phyloP scores from a whole-genome alignment of 1,139 yeast species.

The Candida tetrigidarum region DNA sequence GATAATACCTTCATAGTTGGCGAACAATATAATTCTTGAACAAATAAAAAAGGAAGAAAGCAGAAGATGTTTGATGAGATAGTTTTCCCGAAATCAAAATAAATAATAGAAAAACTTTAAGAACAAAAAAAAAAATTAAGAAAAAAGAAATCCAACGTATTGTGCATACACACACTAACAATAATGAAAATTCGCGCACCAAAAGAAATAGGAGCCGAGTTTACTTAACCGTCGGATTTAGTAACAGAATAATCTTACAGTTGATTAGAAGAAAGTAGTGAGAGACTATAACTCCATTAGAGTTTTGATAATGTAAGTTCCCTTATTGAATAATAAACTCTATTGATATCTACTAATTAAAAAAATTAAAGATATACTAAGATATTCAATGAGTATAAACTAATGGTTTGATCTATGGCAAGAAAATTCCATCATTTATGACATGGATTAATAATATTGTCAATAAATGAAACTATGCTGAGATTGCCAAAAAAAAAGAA shows the following conservation, averaged over 20 bases:
- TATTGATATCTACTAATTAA: constrained; percentile 15
- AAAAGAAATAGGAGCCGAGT: background rate
- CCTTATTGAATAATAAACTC: constrained; percentile 21
- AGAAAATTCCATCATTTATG: constrained; percentile 51
- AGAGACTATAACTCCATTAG: too few relatives aligned
- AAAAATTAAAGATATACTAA: constrained; percentile 12
- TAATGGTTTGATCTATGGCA: constrained; percentile 37
- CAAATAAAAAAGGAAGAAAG: background rate
- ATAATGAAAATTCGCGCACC: constrained; percentile 2
- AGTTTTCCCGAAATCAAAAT: constrained; percentile 3
- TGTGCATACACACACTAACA: too few relatives aligned
- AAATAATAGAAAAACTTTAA: too few relatives aligned
- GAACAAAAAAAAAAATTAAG: background rate
- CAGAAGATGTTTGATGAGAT: background rate
- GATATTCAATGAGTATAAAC: constrained; percentile 19
- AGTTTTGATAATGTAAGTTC: constrained; percentile 16
- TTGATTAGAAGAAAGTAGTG: too few relatives aligned
- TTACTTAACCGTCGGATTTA: background rate
- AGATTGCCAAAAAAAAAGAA: constrained; percentile 36
- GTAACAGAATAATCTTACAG: too few relatives aligned
- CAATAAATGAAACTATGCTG: constrained; percentile 51
- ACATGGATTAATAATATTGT: constrained; percentile 25
- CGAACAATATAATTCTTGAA: background rate
- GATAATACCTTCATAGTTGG: constrained; percentile 15
- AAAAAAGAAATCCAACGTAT: background rate